These are phyloP conservation scores for Pneumocystis murina DNA, from an alignment of 1,139 yeast genomes.

Conservation along the genomic window DNA sequence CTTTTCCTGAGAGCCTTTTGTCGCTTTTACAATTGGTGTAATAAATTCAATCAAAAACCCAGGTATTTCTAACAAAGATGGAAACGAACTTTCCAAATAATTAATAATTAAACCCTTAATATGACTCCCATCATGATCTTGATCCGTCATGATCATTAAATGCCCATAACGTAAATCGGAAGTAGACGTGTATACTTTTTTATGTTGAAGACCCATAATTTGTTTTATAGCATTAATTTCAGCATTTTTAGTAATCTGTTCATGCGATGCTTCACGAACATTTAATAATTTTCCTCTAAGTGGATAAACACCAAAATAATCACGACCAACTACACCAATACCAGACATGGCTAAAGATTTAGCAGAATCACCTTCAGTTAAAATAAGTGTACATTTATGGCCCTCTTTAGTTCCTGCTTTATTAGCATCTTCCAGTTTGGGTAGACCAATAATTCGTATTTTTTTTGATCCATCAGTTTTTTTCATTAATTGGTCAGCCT, in stretches of 20 bases:
- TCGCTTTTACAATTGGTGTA: slow-evolving; percentile 91
- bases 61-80: slow-evolving; percentile 79
- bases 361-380: slow-evolving; percentile 98
- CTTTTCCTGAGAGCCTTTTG: slow-evolving; percentile 48
- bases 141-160: slow-evolving; percentile 99
- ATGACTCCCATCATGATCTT: slow-evolving; percentile 98
- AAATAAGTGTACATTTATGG: slow-evolving; percentile 73
- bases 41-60: slow-evolving; percentile 88
- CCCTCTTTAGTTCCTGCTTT: slow-evolving; percentile 93
- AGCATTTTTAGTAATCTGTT: slow-evolving; percentile 79
- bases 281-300: slow-evolving; percentile 86
- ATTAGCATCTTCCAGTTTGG: slow-evolving; percentile 89
- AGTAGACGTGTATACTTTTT: slow-evolving; percentile 62
- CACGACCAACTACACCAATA: slow-evolving; percentile 87
- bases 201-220: slow-evolving; percentile 90
- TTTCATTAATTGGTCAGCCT: slow-evolving; percentile 75
- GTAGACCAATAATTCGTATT: slow-evolving; percentile 74
- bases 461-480: slow-evolving; percentile 84
- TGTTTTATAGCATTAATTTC: slow-evolving; percentile 93
- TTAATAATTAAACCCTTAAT: slow-evolving; percentile 92
- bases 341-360: slow-evolving; percentile 87
- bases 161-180: slow-evolving; percentile 82
- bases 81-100: slow-evolving; percentile 84
- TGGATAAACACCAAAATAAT: slow-evolving; percentile 90
- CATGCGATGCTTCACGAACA: slow-evolving; percentile 91